A percentile compares a stretch with the other conserved stretches of the same genome.
Evolutionary conservation across 2,329 filamentous ascomycete genomes (phyloP).

Genomic region (Claviceps spartinae): DNA sequence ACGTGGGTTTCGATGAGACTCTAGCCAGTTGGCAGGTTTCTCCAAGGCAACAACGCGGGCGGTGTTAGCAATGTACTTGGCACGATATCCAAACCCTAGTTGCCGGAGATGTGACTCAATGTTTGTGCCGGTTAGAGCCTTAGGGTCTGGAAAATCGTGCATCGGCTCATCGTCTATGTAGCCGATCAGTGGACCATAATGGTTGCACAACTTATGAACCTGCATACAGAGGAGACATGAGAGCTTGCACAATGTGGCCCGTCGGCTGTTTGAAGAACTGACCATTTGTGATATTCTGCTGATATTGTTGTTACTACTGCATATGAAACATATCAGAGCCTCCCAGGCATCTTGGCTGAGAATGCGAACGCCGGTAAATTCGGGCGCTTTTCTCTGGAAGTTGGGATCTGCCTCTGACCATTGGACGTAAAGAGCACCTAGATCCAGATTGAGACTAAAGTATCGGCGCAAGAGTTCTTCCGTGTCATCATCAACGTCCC

Average conservation of each 20-base stretch:
- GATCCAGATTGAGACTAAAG: conserved; percentile 70
- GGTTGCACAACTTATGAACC: conserved; percentile 73
- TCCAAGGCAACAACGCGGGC: conserved; percentile 59
- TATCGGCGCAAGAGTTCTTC: conserved; percentile 67
- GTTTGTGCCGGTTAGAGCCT: conserved; percentile 54
- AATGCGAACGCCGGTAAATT: conserved; percentile 84
- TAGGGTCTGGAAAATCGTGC: conserved; percentile 75
- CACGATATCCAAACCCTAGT: conserved; percentile 87
- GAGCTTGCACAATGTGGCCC: no score
- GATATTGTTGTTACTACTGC: conserved; percentile 98
- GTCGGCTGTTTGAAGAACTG: conserved; percentile 5
- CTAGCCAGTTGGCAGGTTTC: conserved; percentile 61
- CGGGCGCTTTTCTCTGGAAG: conserved; percentile 74
- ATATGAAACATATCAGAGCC: conserved; percentile 85
- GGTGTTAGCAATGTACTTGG: conserved; percentile 82
- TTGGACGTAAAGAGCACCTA: conserved; percentile 63
- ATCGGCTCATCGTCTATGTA: conserved; percentile 57
- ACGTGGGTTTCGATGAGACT: conserved; percentile 64
- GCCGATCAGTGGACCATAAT: conserved; percentile 70
- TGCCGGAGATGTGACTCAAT: conserved; percentile 70
- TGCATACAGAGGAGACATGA: conserved; percentile 14
- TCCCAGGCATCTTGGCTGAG: conserved; percentile 95
- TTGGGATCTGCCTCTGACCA: conserved; percentile 81
- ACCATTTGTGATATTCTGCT: conserved; percentile 91
- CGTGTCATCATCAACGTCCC: conserved; percentile 46